Evolutionary conservation across 106 monocot species (phyloP), one percentile per base, ranked within the genome.

Genomic region (Dendrobium nobile): DNA sequence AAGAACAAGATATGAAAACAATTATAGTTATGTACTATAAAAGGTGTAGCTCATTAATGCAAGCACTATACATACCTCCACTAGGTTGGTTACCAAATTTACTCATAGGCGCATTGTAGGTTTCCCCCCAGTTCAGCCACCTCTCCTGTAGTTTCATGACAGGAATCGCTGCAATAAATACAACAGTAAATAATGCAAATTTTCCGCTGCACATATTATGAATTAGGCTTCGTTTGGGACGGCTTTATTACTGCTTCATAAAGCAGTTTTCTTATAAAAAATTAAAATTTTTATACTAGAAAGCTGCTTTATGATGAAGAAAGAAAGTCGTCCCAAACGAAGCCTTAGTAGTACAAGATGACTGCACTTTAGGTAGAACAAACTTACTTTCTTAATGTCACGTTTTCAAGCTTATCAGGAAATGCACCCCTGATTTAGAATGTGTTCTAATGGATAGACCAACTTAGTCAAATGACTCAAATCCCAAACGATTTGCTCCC

Each of bases 131-230:
- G 58, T 55, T 79, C 80, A 77, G 33, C 47, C 24, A 77, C 56
- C 2, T 41, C 79, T 41, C 54, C 75, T 47, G 67, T 77, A 67
- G 73, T 67, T 54, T 64, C 64, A 75, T 8, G 72, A 73, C 27
- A 82, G 45, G 56, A 83, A 58, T 68, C 82, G 54, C 93, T 90
- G 79, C 85, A 79, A 82, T 41, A 73, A 74, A 51, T 7, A 85
- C 0, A 61, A 41, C 47, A 61, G 13, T 75, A 20, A 79, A 41
- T 67, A 41, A 86, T 26, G 24, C 37, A 73, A 22, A 77, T 61
- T 10, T 17, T 16, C 26, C 27, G 42, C 54, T 19, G 54, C 10
- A 77, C 10, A 77, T 18, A 65, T 72, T 20, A n/a, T 16, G 8
- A 3, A 9, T 41, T 24, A 73, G 33, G 44, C 31, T 31, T 31